phyloP scores from a whole-genome alignment of 768 basidiomycete genomes.

The Tricholoma hemisulphureum region DNA sequence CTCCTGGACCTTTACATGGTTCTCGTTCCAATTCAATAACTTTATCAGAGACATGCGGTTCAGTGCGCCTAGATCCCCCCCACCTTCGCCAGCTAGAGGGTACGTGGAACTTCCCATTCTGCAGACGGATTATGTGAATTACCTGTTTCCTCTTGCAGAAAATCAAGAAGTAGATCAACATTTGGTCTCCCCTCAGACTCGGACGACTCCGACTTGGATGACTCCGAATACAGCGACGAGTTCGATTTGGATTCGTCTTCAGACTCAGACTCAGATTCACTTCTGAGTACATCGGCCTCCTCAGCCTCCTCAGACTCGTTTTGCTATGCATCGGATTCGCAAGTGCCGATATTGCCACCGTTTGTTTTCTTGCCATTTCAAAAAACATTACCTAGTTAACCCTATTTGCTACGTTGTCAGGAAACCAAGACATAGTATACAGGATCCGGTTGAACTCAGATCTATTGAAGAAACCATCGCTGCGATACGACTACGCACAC shows the following conservation, averaged over 20 bases:
- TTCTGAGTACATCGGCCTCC: constrained; percentile 9
- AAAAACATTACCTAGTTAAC: neutral
- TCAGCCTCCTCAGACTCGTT: constrained; percentile 36
- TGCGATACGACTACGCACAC: constrained; percentile 49
- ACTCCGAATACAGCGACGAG: constrained; percentile 8
- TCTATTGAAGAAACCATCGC: constrained; percentile 50
- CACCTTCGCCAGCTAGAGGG: constrained; percentile 4
- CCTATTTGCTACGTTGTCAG: constrained; percentile 12
- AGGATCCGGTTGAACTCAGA: constrained; percentile 39
- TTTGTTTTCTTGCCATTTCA: constrained; percentile 20
- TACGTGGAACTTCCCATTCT: neutral
- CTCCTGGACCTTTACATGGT: too few species aligned
- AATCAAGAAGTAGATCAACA: constrained; percentile 43
- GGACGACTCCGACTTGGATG: constrained; percentile 26
- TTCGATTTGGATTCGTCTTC: constrained; percentile 35
- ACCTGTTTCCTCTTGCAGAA: constrained; percentile 9
- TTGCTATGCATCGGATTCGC: constrained; percentile 43
- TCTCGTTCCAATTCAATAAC: too few species aligned
- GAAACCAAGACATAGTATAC: constrained; percentile 25
- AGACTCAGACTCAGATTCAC: constrained; percentile 35
- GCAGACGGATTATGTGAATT: neutral
- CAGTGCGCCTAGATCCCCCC: constrained; percentile 8
- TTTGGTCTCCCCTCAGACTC: constrained; percentile 58
- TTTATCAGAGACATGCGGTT: constrained; percentile 5
- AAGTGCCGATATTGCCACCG: constrained; percentile 34